Conservation (phyloP, 192 early-diverging fungal species). For the Physocladia obscura region DNA sequence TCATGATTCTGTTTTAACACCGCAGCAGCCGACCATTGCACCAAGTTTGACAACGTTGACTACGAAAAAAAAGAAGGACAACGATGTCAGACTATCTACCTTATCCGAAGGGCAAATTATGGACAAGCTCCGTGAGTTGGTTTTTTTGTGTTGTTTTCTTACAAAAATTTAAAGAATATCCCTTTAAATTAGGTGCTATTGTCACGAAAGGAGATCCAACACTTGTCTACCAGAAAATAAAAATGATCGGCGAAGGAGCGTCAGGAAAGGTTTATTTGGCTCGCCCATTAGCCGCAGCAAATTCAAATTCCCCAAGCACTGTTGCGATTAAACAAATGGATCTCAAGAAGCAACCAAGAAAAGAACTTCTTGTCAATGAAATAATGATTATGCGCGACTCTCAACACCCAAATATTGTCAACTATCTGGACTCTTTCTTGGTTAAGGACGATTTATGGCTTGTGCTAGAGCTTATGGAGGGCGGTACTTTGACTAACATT, state of each 20-base stretch:
- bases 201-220: conserved; percentile 92
- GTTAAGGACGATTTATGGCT: conserved; percentile 92
- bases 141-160: conserved; percentile 1
- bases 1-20: neutral
- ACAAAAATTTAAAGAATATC: neutral
- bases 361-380: conserved; percentile 72
- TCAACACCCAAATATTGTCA: conserved; percentile 94
- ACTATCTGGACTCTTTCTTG: conserved; percentile 90
- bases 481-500: conserved; percentile 93
- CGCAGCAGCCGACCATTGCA: neutral
- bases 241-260: conserved; percentile 96
- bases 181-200: conserved; percentile 49
- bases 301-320: conserved; percentile 15
- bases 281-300: conserved; percentile 48
- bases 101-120: conserved; percentile 93
- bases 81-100: conserved; percentile 77
- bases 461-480: conserved; percentile 99
- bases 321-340: conserved; percentile 70
- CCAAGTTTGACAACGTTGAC: neutral
- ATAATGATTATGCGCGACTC: conserved; percentile 84
- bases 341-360: conserved; percentile 55
- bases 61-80: conserved; percentile 43
- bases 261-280: conserved; percentile 98
- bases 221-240: conserved; percentile 85
- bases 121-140: conserved; percentile 73